These are phyloP conservation scores for Talaromyces marneffei DNA, from an alignment of 2,329 filamentous ascomycete genomes.

Conservation along the genomic window DNA sequence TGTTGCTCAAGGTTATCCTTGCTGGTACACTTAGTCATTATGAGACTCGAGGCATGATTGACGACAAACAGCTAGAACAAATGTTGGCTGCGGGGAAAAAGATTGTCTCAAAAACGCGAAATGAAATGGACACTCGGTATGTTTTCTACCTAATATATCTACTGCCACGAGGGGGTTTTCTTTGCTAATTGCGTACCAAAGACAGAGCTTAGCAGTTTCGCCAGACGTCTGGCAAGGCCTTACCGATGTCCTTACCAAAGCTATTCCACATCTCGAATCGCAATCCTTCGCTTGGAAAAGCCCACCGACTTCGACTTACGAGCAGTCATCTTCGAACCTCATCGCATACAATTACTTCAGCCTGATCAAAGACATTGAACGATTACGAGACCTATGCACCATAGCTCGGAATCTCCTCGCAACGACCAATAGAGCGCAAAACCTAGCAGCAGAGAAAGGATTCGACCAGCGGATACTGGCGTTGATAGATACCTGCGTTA, in stretches of 20 bases:
- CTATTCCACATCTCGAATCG: slow-evolving; percentile 56
- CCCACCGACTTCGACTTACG: slow-evolving; percentile 51
- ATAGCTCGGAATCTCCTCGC: slow-evolving; percentile 59
- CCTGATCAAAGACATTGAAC: slow-evolving; percentile 57
- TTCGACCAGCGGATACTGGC: slow-evolving; percentile 58
- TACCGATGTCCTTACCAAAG: slow-evolving; percentile 52
- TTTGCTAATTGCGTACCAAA: slow-evolving; percentile 19
- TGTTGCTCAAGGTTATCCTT: slow-evolving; percentile 45
- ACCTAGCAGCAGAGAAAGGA: slow-evolving; percentile 54
- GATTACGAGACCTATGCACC: slow-evolving; percentile 56
- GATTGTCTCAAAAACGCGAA: slow-evolving; percentile 54
- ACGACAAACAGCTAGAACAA: slow-evolving; percentile 52
- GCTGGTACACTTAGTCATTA: slow-evolving; percentile 52
- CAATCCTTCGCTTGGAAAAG: slow-evolving; percentile 58
- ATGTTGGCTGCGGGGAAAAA: slow-evolving; percentile 56
- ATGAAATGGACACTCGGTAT: slow-evolving; percentile 50
- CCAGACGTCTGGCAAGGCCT: slow-evolving; percentile 56
- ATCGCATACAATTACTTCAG: slow-evolving; percentile 56
- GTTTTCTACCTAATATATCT: too few relatives aligned
- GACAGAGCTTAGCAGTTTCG: slow-evolving; percentile 53
- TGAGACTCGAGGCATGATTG: slow-evolving; percentile 54
- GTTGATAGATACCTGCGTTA: slow-evolving; percentile 58
- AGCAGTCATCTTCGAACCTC: slow-evolving; percentile 54
- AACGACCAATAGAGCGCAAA: slow-evolving; percentile 56
- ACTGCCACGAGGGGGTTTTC: background rate